Evolutionary conservation across 83 land plant genomes (phyloP).

Genomic region (Picea abies): DNA sequence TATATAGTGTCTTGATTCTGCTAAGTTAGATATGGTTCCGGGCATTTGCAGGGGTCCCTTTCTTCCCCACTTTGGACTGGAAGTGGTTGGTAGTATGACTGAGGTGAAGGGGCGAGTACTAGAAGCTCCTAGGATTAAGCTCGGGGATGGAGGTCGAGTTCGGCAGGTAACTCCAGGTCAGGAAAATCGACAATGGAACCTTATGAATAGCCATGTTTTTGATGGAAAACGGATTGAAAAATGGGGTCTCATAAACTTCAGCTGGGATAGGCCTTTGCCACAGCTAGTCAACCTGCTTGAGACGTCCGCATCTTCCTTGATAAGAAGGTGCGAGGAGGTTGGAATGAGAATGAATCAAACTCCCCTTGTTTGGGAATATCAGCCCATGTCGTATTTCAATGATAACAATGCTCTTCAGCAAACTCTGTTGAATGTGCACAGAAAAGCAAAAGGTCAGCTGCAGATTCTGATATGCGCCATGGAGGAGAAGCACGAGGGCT

Average conservation of each 20-base stretch:
- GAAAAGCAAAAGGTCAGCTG: slow-evolving; percentile 6
- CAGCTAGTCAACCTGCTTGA: not conserved
- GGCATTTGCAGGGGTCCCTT: slow-evolving; percentile 33
- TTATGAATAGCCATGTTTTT: slow-evolving; percentile 32
- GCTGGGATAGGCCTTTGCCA: not conserved
- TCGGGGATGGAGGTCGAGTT: slow-evolving; percentile 26
- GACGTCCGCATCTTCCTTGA: not conserved
- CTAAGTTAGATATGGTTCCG: no score
- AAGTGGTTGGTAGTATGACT: slow-evolving; percentile 36
- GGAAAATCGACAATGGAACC: slow-evolving; percentile 53
- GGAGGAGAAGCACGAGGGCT: no score
- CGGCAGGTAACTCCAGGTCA: slow-evolving; percentile 18
- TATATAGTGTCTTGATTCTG: no score
- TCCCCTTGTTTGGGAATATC: not conserved
- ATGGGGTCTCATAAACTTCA: slow-evolving; percentile 46
- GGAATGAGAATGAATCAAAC: slow-evolving; percentile 34
- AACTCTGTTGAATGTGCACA: slow-evolving; percentile 19
- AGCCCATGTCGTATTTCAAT: slow-evolving; percentile 23
- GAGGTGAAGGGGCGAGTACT: slow-evolving; percentile 38
- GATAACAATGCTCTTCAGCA: slow-evolving; percentile 16
- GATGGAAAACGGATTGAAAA: slow-evolving; percentile 29
- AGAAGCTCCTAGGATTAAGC: slow-evolving; percentile 40
- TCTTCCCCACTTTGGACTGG: slow-evolving; percentile 33
- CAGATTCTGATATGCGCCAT: slow-evolving; percentile 33
- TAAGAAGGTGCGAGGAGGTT: slow-evolving; percentile 19